These are phyloP conservation scores for Phytophthora agathidicida DNA, from an alignment of 352 stramenopile species.

Conservation along the genomic window DNA sequence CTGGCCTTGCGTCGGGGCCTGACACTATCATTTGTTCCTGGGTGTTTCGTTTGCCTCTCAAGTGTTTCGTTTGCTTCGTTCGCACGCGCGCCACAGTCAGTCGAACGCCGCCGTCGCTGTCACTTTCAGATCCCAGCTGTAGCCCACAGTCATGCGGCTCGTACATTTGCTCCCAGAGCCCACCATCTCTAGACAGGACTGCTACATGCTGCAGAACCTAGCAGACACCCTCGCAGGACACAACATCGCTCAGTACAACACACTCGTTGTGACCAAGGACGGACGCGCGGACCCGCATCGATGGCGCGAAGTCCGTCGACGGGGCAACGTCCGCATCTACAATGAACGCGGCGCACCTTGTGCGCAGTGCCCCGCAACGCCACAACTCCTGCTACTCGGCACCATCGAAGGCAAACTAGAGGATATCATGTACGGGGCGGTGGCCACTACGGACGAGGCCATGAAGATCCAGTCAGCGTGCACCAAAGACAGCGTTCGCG, in stretches of 20 bases:
- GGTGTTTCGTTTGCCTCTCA: constrained; percentile 29
- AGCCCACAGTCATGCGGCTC: constrained; percentile 30
- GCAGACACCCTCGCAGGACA: constrained; percentile 46
- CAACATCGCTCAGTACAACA: constrained; percentile 63
- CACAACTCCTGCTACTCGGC: constrained; percentile 47
- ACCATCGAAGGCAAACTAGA: constrained; percentile 49
- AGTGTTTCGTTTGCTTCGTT: constrained; percentile 30
- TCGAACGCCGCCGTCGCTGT: constrained; percentile 5
- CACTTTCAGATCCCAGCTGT: constrained; percentile 18
- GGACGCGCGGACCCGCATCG: constrained; percentile 38
- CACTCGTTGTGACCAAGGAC: constrained; percentile 49
- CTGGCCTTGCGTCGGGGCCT: too few relatives aligned
- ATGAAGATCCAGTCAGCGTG: constrained; percentile 59
- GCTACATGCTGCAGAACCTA: constrained; percentile 38
- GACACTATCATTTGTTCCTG: constrained; percentile 30
- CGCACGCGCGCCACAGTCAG: constrained; percentile 16
- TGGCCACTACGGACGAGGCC: constrained; percentile 46
- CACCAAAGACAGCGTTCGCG: constrained; percentile 48
- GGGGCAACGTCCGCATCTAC: constrained; percentile 42
- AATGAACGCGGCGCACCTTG: constrained; percentile 26
- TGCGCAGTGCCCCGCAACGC: constrained; percentile 30
- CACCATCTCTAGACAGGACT: constrained; percentile 38
- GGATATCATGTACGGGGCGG: constrained; percentile 53
- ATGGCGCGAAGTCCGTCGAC: constrained; percentile 46
- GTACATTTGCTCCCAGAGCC: constrained; percentile 37